Base-by-base conservation (phyloP, 139 green algal species). In the Pedinophyceae sp. region DNA sequence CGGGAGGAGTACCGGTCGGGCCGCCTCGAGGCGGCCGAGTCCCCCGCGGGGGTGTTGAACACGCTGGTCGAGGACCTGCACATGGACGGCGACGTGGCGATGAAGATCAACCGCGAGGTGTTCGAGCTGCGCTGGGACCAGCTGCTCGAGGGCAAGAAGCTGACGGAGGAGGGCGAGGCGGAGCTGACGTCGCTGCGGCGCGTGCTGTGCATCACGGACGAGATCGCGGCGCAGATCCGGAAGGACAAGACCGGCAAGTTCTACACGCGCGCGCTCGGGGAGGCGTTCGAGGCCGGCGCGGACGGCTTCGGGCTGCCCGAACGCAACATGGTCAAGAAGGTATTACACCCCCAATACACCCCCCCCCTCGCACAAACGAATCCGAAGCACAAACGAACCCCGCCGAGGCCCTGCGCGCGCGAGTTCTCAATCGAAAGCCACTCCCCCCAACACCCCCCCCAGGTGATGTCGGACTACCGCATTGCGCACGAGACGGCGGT, bases 71-170 rank as follows among this genome's bases (percentile, higher is more conserved):
- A 55, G 20, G 29, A 29, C 24, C n/a, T 55, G 20, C 30, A 29
- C 49, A 39, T 55, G 20, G 49, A 55, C 22, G n/a, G 20, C 6
- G 49, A 55, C 20, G 49, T 22, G n/a, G 49, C 49, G 20, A 29
- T 55, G 49, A 15, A 55, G 24, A 29, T 55, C 24, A 55, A 55
- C 49, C 49, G 27, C 49, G 20, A 55, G 49, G 20, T 22, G 20
- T 29, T 41, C 49, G 29, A 38, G 34, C 34, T 43, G 10, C 34
- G 10, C 34, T 13, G 34, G 10, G 34, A 7, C 10, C 34, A 43
- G 34, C 10, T 43, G 34, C 10, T 43, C 34, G 34, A 55, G 49
- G 4, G 5, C 16, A 23, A 23, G 5, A 17, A 5, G 4, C n/a
- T 55, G 20, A 24, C 49, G 17, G 49, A 55, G 6, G 49, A 29